Evolutionary conservation across 305 asterid genomes (phyloP), one percentile per base, ranked within the genome.

Genomic region (Stenogyne calaminthoides): DNA sequence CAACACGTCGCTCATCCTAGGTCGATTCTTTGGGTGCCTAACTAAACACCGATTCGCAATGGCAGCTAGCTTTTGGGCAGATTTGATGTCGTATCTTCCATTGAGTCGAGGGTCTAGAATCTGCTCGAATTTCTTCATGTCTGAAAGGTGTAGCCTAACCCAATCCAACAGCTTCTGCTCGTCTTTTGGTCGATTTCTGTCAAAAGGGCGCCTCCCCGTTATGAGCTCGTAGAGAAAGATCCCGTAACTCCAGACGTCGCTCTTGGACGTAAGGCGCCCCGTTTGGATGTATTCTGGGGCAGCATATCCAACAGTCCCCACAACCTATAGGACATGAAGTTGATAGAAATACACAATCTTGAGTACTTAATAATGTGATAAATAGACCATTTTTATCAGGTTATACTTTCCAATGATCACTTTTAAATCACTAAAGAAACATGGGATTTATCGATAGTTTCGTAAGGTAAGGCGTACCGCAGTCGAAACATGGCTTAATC

Each of bases 211-310:
- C 56, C 97, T 77, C 9, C 98, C 98, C 0, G 96, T 91, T 52
- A 93, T 91, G 68, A 93, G 96, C 69, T 93, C 98, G 68, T 93
- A 91, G 9, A 93, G 93, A 66, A 93, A 91, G 72, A 93, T 81
- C 9, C 98, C 98, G 65, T 91, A 93, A 67, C 97, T 91, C 98
- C 97, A 93, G 7, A 93, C 92, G 2, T 93, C 97, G 66, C 96
- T 89, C 82, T 91, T 93, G 65, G 82, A 82, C 46, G 98, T 91
- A 3, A 93, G 90, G 36, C 92, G 94, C 11, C 98, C 98, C 0
- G 98, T 93, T 52, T 87, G 94, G 22, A 93, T 86, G 78, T 93
- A 93, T 73, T 93, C 98, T 9, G 96, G 97, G 12, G 97, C 97
- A 2, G 98, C 98, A 72, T 93, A 93, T 40, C 98, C 98, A 6